Conservation (phyloP, 1,284 basidiomycete genomes). For the Pholiota adiposa region DNA sequence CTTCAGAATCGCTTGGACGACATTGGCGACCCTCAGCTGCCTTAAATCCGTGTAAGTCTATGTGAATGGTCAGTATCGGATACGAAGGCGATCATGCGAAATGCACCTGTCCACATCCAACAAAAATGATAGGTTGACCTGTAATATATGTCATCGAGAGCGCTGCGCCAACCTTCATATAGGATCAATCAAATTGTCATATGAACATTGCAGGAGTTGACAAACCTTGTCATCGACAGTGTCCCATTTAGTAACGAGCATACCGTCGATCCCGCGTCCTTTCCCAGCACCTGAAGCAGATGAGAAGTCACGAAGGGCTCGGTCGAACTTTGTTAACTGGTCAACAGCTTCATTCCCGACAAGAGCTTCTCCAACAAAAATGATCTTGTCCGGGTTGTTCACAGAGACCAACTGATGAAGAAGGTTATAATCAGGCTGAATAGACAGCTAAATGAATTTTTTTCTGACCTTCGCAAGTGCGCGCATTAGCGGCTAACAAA, state of each 20-base stretch:
- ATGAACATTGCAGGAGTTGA: constrained; percentile 6
- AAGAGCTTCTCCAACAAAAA: constrained; percentile 95
- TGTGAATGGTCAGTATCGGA: constrained; percentile 15
- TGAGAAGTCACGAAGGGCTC: constrained; percentile 88
- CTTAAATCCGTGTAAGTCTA: constrained; percentile 94
- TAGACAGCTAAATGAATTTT: not conserved
- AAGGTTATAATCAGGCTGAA: constrained; percentile 9
- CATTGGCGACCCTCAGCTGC: constrained; percentile 88
- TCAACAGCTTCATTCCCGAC: constrained; percentile 98
- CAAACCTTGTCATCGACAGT: constrained; percentile 91
- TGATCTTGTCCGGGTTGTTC: constrained; percentile 94
- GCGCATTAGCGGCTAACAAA: constrained; percentile 86
- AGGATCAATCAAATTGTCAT: constrained; percentile 22
- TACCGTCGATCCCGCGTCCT: constrained; percentile 92
- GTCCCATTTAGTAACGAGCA: constrained; percentile 97
- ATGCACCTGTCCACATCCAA: constrained; percentile 91
- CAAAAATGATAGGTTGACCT: constrained; percentile 94
- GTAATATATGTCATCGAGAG: constrained; percentile 98
- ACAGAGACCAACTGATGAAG: constrained; percentile 76
- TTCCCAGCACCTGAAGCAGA: constrained; percentile 66
- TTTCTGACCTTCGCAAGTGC: constrained; percentile 88
- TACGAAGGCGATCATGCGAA: constrained; percentile 1
- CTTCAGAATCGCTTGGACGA: constrained; percentile 88
- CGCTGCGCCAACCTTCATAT: constrained; percentile 89
- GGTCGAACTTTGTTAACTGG: constrained; percentile 93